Conservation (phyloP, 495 filamentous ascomycete species). For the Thermothielavioides terrestris region DNA sequence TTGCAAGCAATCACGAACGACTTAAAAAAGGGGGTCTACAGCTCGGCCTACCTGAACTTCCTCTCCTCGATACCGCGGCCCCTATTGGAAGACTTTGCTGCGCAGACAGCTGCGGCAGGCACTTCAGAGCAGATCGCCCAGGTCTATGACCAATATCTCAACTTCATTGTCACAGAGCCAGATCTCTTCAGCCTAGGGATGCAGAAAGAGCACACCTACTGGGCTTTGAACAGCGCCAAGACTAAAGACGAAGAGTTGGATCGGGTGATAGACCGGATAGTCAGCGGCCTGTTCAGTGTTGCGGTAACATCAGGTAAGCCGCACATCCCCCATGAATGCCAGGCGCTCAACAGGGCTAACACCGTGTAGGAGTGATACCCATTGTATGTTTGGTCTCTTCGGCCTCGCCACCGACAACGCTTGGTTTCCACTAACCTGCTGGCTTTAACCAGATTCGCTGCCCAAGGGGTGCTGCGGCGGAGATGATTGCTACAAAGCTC, state of each 20-base stretch:
- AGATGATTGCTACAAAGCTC: constrained; percentile 87
- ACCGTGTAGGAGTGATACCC: constrained; percentile 62
- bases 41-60: constrained; percentile 94
- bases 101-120: constrained; percentile 71
- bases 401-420: neutral
- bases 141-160: constrained; percentile 95
- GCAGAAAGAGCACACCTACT: constrained; percentile 77
- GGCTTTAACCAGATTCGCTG: constrained; percentile 53
- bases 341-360: neutral
- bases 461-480: constrained; percentile 84
- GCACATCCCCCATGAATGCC: neutral
- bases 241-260: constrained; percentile 88
- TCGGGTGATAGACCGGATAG: constrained; percentile 75
- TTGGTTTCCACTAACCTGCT: neutral
- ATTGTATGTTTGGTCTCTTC: constrained; percentile 38
- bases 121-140: constrained; percentile 84
- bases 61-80: constrained; percentile 88
- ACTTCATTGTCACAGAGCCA: constrained; percentile 93
- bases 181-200: constrained; percentile 92
- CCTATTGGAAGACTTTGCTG: constrained; percentile 90
- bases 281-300: constrained; percentile 92
- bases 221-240: constrained; percentile 86
- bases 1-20: constrained; percentile 78
- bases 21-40: constrained; percentile 78
- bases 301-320: constrained; percentile 86